These are phyloP conservation scores for Gossypium stocksii DNA, from an alignment of 345 rosid genomes.

Conservation along the genomic window DNA sequence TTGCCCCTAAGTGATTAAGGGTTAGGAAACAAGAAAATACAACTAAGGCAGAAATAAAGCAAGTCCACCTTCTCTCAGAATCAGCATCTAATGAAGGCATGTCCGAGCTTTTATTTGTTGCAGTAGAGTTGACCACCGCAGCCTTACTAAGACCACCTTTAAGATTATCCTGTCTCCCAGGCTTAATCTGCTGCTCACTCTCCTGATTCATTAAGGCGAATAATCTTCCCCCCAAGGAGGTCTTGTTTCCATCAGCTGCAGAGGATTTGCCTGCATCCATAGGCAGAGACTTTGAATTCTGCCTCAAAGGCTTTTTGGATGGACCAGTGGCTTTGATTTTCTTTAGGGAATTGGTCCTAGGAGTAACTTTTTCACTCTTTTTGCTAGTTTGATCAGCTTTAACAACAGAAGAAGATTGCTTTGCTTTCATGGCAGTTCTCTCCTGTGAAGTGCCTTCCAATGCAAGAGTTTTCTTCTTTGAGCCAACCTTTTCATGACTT, in stretches of 20 bases:
- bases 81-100: conserved; percentile 51
- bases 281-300: conserved; percentile 25
- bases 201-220: conserved; percentile 17
- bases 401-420: conserved; percentile 25
- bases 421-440: conserved; percentile 24
- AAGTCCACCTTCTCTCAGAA: conserved; percentile 56
- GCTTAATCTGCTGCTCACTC: conserved; percentile 27
- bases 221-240: conserved; percentile 43
- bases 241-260: conserved; percentile 24
- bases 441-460: conserved; percentile 26
- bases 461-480: conserved; percentile 26
- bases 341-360: conserved; percentile 28
- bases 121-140: conserved; percentile 13
- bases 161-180: conserved; percentile 22
- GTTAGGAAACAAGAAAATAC: not conserved
- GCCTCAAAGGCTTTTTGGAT: conserved; percentile 29
- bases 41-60: not conserved
- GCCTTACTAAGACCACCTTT: conserved; percentile 25
- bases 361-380: conserved; percentile 32
- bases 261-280: conserved; percentile 32
- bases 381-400: conserved; percentile 33
- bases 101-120: conserved; percentile 31
- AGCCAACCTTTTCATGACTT: conserved; percentile 27
- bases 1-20: not conserved
- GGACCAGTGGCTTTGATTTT: conserved; percentile 38